Conservation (phyloP, 75 land plant species). For the Picea sitchensis region DNA sequence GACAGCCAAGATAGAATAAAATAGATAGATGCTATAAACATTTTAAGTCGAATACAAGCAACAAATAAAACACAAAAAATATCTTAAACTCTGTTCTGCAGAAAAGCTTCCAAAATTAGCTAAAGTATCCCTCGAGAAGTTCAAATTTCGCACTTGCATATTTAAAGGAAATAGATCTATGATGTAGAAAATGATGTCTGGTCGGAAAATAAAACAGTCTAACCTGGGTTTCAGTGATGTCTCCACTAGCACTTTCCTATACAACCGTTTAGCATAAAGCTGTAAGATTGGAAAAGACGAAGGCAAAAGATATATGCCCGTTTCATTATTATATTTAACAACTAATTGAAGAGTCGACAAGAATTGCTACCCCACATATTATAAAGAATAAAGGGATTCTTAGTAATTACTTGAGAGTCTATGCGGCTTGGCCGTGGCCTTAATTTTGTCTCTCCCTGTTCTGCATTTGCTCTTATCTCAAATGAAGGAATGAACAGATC, state of each 20-base stretch:
- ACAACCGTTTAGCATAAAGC: conserved; percentile 37
- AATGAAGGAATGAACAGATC: neutral
- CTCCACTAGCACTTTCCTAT: conserved; percentile 34
- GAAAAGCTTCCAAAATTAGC: too few relatives aligned
- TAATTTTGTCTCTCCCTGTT: neutral
- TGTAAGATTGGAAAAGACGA: conserved; percentile 6
- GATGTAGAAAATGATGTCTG: neutral
- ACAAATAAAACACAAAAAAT: neutral
- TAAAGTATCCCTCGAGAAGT: neutral
- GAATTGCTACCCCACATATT: neutral
- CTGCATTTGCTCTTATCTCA: conserved; percentile 7
- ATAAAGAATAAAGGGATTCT: neutral
- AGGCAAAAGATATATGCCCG: neutral
- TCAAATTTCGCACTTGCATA: neutral
- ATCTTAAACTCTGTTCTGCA: neutral
- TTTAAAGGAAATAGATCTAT: neutral
- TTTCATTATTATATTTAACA: neutral
- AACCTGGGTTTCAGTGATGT: conserved; percentile 51
- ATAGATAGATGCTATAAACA: neutral
- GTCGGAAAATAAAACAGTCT: neutral
- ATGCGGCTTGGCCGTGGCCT: conserved; percentile 31
- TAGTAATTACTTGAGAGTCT: conserved; percentile 35
- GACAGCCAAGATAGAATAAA: neutral
- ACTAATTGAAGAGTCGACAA: neutral
- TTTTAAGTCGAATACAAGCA: neutral